Evolutionary conservation across 805 yeast genomes (phyloP), one percentile per base, ranked within the genome.

Genomic region (Tetrapisispora taiwanensis): DNA sequence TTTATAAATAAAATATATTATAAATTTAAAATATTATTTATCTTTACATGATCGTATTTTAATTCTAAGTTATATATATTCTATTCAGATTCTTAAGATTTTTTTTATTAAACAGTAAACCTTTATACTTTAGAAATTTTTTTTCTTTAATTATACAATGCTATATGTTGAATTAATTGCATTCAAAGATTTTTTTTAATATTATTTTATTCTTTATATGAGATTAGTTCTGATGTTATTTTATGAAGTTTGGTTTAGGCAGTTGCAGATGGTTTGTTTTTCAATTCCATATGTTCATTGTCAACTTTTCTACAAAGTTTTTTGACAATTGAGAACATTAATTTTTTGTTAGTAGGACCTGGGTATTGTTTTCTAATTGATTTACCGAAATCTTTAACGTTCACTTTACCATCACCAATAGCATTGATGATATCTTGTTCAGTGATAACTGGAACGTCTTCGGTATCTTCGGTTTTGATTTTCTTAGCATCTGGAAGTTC

Each of bases 341-440:
- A 46, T 38, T 57, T 56, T 36, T 58, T 58, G 40, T 58, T 58
- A 34, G 56, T 60, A 14, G 60, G 47, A 22, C 63, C 63, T 15
- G 63, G 63, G 34, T 52, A 58, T 83, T 81, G 42, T 70, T 69
- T 64, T 73, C 81, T 54, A 82, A 72, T 43, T 71, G 71, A 41
- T 70, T 69, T 45, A 84, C 75, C 58, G 85, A 71, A 50, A 74
- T 82, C 58, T 78, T 81, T 39, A 79, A 76, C 60, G 43, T 58
- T 58, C 18, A 58, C 63, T 35, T 53, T 51, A 26, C 59, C 55
- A 36, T 51, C 66, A 14, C 60, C 68, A 12, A 88, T 79, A 31
- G 82, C 73, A 27, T 68, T 70, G 48, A 81, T 73, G 43, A 89
- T 84, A 55, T 86, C 95, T 39, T 74, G 77, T 30, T 78, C 81